Evolutionary conservation across 2,329 filamentous ascomycete species (phyloP).

Genomic region (Cordyceps fumosorosea): DNA sequence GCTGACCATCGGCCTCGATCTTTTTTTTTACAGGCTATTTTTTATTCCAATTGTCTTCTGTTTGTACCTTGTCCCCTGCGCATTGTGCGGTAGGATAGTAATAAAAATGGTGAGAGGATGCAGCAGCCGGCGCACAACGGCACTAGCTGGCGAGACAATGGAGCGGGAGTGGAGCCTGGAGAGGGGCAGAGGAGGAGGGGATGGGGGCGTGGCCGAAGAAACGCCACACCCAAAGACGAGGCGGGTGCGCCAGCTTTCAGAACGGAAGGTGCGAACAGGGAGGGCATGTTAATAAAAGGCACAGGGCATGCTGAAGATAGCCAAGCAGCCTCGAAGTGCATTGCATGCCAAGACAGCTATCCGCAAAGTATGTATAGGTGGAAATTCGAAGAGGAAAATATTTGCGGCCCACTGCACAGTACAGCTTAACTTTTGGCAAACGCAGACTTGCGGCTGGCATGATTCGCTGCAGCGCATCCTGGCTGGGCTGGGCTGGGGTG

Average conservation of each 20-base stretch:
- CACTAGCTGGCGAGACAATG: conserved; percentile 6
- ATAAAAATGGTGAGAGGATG: background rate
- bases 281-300: too few species aligned
- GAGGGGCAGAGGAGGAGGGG: background rate
- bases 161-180: background rate
- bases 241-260: background rate
- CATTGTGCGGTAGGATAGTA: background rate
- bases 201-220: background rate
- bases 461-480: background rate
- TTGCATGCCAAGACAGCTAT: background rate
- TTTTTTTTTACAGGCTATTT: background rate
- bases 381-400: background rate
- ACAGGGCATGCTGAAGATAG: background rate
- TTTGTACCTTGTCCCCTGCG: background rate
- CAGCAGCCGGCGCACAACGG: background rate
- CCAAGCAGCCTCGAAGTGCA: background rate
- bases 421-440: background rate
- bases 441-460: background rate
- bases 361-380: background rate
- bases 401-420: background rate
- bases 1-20: background rate
- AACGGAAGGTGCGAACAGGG: background rate
- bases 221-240: background rate
- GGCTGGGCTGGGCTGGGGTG: background rate
- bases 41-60: background rate